Evolutionary conservation across 768 basidiomycete genomes (phyloP), one percentile per base, ranked within the genome.

Genomic region (Mycena latifolia): DNA sequence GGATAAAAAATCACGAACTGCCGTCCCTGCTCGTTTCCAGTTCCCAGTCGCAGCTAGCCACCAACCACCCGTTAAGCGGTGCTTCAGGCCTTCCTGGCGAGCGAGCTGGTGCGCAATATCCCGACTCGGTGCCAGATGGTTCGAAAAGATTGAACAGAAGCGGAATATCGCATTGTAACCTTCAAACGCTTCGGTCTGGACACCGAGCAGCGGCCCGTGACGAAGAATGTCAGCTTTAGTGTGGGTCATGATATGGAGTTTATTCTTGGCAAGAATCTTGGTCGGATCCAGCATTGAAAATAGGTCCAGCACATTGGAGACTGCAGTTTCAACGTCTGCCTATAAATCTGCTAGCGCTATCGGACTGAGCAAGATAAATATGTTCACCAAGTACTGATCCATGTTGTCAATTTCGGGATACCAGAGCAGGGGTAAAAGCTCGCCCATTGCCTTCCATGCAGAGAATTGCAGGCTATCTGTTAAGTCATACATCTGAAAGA

Each of bases 401-500:
- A 72, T 69, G 51, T 84, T 68, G 0, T 65, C 48, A n/a, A 85
- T 85, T 63, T 77, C 75, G 0, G 77, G 75, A 12, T 82, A 67
- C 85, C 85, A 86, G 0, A 85, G 69, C 0, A 84, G 71, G 0
- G 81, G 77, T 0, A 74, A 51, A 0, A 85, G 75, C 12, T 76
- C 72, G 0, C 80, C 80, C 18, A 80, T 69, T 0, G 78, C 71
- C 12, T 75, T 75, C 43, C 76, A 80, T 0, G 78, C 65, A 9
- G 57, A 12, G 22, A 81, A 77, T 1, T 75, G 72, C 2, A 6
- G 39, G 0, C 35, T 3, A 8, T 72, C 67, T 0, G 77, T 70
- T 6, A 85, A 71, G 22, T 80, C 76, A 22, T 82, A 73, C 0
- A 80, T 69, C 56, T 82, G 80, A 66, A 84, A 84, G 2, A 72